Evolutionary conservation across 2,329 filamentous ascomycete species (phyloP), one percentile per base, ranked within the genome.

Genomic region (Colletotrichum lupini): DNA sequence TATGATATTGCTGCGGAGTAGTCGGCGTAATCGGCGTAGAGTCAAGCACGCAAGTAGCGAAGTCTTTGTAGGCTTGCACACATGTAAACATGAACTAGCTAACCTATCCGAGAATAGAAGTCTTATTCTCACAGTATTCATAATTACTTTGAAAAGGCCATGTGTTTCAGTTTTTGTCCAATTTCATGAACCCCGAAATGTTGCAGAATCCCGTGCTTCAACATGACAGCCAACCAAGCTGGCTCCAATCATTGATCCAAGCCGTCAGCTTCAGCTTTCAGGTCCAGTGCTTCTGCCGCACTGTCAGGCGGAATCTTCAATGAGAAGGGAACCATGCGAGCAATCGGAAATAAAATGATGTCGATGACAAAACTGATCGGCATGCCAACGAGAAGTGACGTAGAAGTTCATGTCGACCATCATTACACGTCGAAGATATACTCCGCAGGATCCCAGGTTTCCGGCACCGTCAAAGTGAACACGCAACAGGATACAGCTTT

Each of bases 371-470:
- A 58, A 52, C 11, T 57, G 11, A 7, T 67, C 1, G 53, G 37
- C n/a, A 42, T 28, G 3, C 30, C 61, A 11, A 19, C 11, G 3
- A 46, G 28, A 1, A 56, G n/a, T 2, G 19, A 9, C 5, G n/a
- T n/a, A 1, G 81, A 78, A 76, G 84, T 90, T 76, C 81, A 82
- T 32, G 82, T 91, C 63, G 82, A 88, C 76, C 83, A 87, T 78
- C 87, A 91, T 82, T 90, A 85, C 80, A 83, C 76, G 69, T 85
- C 87, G 76, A 89, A 87, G 78, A 83, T 89, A 60, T 91, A 90
- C 80, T 89, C 87, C 5, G 87, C 88, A 0, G 84, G 85, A 14
- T 87, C 88, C 7, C 79, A 83, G 69, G 81, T 91, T 53, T 81
- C 83, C n/a, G 89, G 89, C 59, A 80, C 84, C 49, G 86, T 87